These are phyloP conservation scores for Setomelanomma holmii DNA, from an alignment of 2,329 filamentous ascomycete species.

Conservation along the genomic window DNA sequence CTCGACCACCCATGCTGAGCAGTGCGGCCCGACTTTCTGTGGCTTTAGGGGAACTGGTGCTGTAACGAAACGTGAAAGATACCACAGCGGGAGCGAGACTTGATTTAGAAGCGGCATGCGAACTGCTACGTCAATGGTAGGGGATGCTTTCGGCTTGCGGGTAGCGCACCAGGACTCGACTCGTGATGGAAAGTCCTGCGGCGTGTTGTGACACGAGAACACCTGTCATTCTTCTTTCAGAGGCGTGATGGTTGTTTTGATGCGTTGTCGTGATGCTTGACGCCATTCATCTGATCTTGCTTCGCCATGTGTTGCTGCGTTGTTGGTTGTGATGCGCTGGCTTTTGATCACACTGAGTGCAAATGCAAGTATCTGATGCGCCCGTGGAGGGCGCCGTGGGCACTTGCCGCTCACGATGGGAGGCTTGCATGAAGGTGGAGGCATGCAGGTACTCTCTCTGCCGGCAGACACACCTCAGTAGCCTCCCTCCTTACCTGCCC, in stretches of 20 bases:
- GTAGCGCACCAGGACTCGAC: not conserved
- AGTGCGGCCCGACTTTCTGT: not conserved
- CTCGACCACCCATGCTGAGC: not conserved
- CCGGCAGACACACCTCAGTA: not conserved
- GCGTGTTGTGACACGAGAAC: not conserved
- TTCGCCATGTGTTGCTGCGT: not conserved
- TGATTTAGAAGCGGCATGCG: not conserved
- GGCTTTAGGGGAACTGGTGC: not conserved
- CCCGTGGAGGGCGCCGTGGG: not conserved
- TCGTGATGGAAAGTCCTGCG: not conserved
- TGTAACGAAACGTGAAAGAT: constrained; percentile 1
- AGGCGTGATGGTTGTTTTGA: not conserved
- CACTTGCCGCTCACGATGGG: not conserved
- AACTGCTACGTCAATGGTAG: constrained; percentile 1
- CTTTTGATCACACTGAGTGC: not conserved
- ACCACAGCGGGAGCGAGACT: not conserved
- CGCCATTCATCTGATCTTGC: not conserved
- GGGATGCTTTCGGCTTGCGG: not conserved
- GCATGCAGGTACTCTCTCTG: not conserved
- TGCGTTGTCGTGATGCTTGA: not conserved
- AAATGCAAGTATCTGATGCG: not conserved
- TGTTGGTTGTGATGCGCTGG: not conserved
- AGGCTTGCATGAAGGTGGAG: not conserved
- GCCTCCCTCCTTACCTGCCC: not conserved
- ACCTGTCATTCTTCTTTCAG: not conserved